Evolutionary conservation across 352 stramenopile species (phyloP), one percentile per base, ranked within the genome.

Genomic region (Phytopythium litorale): DNA sequence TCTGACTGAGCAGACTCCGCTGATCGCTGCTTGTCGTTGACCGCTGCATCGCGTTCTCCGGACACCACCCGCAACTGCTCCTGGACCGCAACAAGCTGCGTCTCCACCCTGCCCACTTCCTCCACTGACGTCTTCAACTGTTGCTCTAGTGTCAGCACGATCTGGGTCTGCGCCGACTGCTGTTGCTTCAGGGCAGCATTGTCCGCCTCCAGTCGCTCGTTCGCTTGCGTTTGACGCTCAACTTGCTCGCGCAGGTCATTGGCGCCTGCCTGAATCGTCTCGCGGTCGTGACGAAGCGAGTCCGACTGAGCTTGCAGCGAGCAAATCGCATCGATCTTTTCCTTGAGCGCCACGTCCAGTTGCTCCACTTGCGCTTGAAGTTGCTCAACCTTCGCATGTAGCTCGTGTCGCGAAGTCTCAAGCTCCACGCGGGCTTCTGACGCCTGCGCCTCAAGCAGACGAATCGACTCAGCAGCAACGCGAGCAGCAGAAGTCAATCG

Each of bases 231-330:
- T 12, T 86, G 68, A 25, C 79, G 65, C 13, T 67, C 58, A 35
- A 85, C 53, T 2, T 64, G 65, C 25, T 85, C 73, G 59, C 87
- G 73, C 32, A 87, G 23, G 15, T 83, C 76, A 11, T 79, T 67
- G 7, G 76, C 58, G 46, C 76, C 67, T 12, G 73, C 66, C 52
- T 87, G 88, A 15, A 88, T 48, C 0, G 77, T 76, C 53, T 89
- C 88, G 56, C 87, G 88, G 55, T 73, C 75, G n/a, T 23, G 51
- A 48, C 88, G 72, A 15, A 92, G 64, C n/a, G 88, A 79, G 63
- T 85, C 79, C 13, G 84, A 63, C 65, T 87, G 87, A 1, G 72
- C 64, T 49, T 88, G 84, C 28, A 91, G 62, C 53, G 73, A 85
- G 4, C 49, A 49, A 30, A 88, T 77, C 45, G 85, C 64, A 9